Evolutionary conservation across 2,329 filamentous ascomycete genomes (phyloP).

Genomic region (Aureobasidium sp.): DNA sequence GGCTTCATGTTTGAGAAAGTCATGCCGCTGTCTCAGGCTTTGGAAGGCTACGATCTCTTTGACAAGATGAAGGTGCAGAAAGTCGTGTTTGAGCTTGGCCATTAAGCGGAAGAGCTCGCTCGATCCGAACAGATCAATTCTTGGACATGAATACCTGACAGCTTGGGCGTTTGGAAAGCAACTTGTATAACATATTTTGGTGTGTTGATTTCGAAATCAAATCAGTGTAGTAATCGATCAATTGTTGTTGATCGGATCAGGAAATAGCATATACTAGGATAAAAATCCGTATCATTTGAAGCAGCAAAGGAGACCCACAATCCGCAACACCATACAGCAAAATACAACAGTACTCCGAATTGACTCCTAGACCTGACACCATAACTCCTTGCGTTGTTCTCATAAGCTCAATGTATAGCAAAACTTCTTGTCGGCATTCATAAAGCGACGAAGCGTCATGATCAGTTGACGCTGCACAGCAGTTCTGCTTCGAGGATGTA

Average conservation of each 20-base stretch:
- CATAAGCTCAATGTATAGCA: not conserved
- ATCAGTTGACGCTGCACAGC: conserved; percentile 63
- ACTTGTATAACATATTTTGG: not conserved
- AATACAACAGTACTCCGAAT: not conserved
- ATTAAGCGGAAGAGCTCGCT: not conserved
- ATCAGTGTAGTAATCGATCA: not conserved
- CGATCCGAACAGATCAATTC: not conserved
- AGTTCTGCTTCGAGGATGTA: conserved; percentile 92
- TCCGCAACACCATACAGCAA: not conserved
- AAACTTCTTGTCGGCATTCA: conserved; percentile 4
- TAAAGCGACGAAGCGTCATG: not conserved
- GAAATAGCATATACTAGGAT: not conserved
- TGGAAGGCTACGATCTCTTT: conserved; percentile 47
- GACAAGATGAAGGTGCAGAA: conserved; percentile 49
- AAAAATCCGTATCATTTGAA: not conserved
- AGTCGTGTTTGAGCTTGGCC: conserved; percentile 36
- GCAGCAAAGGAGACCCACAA: not conserved
- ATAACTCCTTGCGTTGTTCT: conserved; percentile 9
- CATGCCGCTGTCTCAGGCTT: conserved; percentile 44
- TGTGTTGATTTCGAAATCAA: not conserved
- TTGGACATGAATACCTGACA: not conserved
- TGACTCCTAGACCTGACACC: not conserved
- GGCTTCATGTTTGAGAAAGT: conserved; percentile 49
- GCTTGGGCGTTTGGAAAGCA: not conserved
- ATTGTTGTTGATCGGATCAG: not conserved